phyloP scores from a whole-genome alignment of 2,329 filamentous ascomycete genomes.

The Trichothecium roseum region DNA sequence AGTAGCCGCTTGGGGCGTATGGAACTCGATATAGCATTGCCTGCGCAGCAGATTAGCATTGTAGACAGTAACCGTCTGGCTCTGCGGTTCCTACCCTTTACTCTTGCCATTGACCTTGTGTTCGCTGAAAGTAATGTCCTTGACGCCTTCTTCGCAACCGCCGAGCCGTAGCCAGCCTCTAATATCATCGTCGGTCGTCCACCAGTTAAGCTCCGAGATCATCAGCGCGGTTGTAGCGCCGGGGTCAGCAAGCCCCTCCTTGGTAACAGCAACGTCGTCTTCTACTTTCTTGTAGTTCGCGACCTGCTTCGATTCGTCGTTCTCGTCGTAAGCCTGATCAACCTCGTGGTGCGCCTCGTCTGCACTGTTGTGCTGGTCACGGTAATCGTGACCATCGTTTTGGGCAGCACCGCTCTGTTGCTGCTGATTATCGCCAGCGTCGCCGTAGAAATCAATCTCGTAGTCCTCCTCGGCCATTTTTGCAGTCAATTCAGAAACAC shows the following conservation, averaged over 20 bases:
- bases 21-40: conserved; percentile 77
- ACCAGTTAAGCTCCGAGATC: conserved; percentile 89
- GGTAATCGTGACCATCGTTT: conserved; percentile 25
- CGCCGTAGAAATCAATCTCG: conserved; percentile 64
- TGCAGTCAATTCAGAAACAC: too few species aligned
- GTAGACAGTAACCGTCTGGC: neutral
- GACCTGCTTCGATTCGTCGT: conserved; percentile 21
- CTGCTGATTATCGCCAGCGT: conserved; percentile 38
- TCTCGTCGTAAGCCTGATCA: conserved; percentile 25
- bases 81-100: conserved; percentile 81
- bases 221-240: conserved; percentile 62
- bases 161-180: conserved; percentile 75
- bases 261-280: conserved; percentile 20
- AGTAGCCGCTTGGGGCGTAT: conserved; percentile 72
- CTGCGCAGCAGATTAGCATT: conserved; percentile 23
- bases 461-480: conserved; percentile 61
- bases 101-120: conserved; percentile 99
- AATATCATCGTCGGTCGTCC: conserved; percentile 92
- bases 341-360: conserved; percentile 9
- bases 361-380: conserved; percentile 19
- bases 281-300: too few species aligned
- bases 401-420: conserved; percentile 16
- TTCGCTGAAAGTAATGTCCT: conserved; percentile 92
- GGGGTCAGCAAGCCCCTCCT: conserved; percentile 48
- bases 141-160: conserved; percentile 73